Evolutionary conservation across 1,284 basidiomycete species (phyloP).

Genomic region (Fistulinella cinereoalba): DNA sequence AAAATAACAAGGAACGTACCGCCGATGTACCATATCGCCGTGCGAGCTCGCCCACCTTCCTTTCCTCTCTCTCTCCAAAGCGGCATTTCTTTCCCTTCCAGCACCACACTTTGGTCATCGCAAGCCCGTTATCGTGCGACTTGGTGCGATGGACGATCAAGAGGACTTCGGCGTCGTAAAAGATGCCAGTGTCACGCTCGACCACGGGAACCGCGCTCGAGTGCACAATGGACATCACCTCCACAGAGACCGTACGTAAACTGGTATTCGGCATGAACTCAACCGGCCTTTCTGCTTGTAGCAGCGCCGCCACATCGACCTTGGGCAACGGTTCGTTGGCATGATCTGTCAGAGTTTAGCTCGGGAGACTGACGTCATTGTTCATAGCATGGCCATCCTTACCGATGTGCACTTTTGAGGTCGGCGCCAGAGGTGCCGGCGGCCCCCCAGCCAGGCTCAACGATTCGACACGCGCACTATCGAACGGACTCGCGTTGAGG

Average conservation of each 20-base stretch:
- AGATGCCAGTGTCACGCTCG: conserved; percentile 45
- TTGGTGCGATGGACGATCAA: conserved; percentile 68
- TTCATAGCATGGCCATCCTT: conserved; percentile 5
- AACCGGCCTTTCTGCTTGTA: conserved; percentile 30
- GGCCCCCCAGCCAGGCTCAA: neutral
- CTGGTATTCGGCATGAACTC: conserved; percentile 37
- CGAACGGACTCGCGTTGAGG: conserved; percentile 9
- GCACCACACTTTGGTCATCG: conserved; percentile 65
- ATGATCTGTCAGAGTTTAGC: conserved; percentile 32
- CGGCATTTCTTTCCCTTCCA: conserved; percentile 61
- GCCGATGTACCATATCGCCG: conserved; percentile 63
- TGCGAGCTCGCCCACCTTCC: conserved; percentile 65
- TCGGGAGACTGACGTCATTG: neutral
- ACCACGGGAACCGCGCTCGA: conserved; percentile 46
- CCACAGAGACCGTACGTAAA: conserved; percentile 62
- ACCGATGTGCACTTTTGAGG: conserved; percentile 33
- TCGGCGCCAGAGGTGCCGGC: neutral
- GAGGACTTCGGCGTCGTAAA: conserved; percentile 70
- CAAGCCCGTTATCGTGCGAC: conserved; percentile 59
- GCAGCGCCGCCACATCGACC: conserved; percentile 48
- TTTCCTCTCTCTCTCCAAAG: conserved; percentile 55
- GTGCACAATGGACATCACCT: conserved; percentile 59
- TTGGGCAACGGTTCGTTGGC: conserved; percentile 47
- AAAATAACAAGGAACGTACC: conserved; percentile 37
- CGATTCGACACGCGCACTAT: conserved; percentile 4